phyloP scores from a whole-genome alignment of 2,329 filamentous ascomycete genomes.

The Trichoderma afroharzianum region DNA sequence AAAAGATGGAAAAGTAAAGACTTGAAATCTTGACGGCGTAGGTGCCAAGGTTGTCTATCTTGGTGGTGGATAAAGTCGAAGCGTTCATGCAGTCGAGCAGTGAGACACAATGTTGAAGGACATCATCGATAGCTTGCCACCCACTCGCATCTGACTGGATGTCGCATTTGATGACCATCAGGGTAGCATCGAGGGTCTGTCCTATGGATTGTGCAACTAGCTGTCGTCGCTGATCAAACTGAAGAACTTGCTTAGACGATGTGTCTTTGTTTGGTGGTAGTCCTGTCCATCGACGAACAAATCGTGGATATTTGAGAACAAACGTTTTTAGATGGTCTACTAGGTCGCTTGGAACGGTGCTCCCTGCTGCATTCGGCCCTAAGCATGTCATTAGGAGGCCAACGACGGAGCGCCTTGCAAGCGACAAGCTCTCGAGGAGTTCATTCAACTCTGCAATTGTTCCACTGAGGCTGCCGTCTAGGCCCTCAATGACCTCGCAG shows the following conservation, averaged over 20 bases:
- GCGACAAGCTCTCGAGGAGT: slow-evolving; percentile 53
- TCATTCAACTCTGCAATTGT: slow-evolving; percentile 59
- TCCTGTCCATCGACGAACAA: slow-evolving; percentile 60
- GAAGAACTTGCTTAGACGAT: slow-evolving; percentile 54
- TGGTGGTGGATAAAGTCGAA: slow-evolving; percentile 28
- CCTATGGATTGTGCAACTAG: slow-evolving; percentile 50
- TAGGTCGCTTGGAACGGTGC: slow-evolving; percentile 24
- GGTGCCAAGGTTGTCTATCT: slow-evolving; percentile 34
- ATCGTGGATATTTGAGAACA: slow-evolving; percentile 56
- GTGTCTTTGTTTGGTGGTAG: slow-evolving; percentile 50
- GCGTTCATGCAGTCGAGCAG: slow-evolving; percentile 53
- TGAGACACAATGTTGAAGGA: slow-evolving; percentile 53
- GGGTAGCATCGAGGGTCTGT: slow-evolving; percentile 56
- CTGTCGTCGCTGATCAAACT: slow-evolving; percentile 59
- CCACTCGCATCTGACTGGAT: slow-evolving; percentile 44
- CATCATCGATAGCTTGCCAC: slow-evolving; percentile 56
- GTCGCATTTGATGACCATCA: slow-evolving; percentile 53
- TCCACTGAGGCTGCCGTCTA: slow-evolving; percentile 59
- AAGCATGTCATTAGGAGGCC: slow-evolving; percentile 40
- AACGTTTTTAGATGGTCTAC: slow-evolving; percentile 50
- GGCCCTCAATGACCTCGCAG: slow-evolving; percentile 46
- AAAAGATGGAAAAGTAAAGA: slow-evolving; percentile 64
- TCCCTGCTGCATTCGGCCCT: slow-evolving; percentile 20
- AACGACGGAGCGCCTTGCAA: slow-evolving; percentile 52
- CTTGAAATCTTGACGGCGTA: slow-evolving; percentile 67